Evolutionary conservation across 768 basidiomycete species (phyloP), one percentile per base, ranked within the genome.

Genomic region (Bullera alba): DNA sequence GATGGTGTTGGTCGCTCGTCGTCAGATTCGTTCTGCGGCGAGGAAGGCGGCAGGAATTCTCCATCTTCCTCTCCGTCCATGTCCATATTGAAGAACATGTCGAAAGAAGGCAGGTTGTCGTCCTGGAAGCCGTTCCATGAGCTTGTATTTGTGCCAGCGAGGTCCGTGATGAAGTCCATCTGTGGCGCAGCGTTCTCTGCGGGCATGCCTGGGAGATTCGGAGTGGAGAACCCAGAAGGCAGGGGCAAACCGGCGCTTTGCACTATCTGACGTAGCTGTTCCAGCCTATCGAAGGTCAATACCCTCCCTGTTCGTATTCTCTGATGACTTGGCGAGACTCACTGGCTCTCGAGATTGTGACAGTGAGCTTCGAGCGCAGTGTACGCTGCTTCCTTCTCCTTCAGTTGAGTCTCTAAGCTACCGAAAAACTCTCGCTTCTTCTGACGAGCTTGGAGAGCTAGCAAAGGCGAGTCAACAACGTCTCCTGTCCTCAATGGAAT

Each of bases 371-470:
- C 46, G 7, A 58, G 35, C 22, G 42, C 32, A 2, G 36, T 27
- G 21, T 48, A 51, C 16, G 49, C 48, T 1, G 39, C 35, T 23
- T 58, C 57, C 7, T 49, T 36, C 19, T 47, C 39, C 30, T 46
- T 37, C 14, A 58, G 39, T 25, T 41, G 41, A 6, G 41, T 52
- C n/a, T 54, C 53, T 12, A 58, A 50, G 4, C 25, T 35, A 6
- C 43, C 51, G 22, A 58, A 41, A n/a, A 46, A 46, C 23, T 54
- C 57, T 30, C 52, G 51, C 41, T 60, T 56, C 49, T 56, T 56
- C 48, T 51, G 49, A 23, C 58, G 37, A 15, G 50, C 50, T 25
- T 56, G 51, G 44, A 56, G 37, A 21, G 58, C 58, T 60, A 27
- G 32, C 10, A 34, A 10, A 6, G 19, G 8, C 12, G 12, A 39